Percentiles rank a stretch among this genome's conserved stretches.
Conservation (phyloP, 2,329 filamentous ascomycete species). For the Fusarium devonianum region DNA sequence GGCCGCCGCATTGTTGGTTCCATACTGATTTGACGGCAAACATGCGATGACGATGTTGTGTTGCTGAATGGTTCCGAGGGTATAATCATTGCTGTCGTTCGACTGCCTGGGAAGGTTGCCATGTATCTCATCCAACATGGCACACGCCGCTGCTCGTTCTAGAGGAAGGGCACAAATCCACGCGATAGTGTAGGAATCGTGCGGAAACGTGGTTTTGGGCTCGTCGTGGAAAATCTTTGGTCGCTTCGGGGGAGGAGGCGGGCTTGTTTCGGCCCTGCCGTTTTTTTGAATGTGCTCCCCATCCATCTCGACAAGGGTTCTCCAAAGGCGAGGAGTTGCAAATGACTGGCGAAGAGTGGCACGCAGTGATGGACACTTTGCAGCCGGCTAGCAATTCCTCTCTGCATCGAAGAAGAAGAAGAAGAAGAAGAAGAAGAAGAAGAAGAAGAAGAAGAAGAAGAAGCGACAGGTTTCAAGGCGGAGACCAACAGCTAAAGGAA, state of each 20-base stretch:
- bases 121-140: slow-evolving; percentile 41
- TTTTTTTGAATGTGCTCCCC: not conserved
- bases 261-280: not conserved
- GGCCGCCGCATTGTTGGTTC: slow-evolving; percentile 31
- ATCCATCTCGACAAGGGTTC: not conserved
- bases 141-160: slow-evolving; percentile 40
- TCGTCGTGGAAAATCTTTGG: not conserved
- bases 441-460: not conserved
- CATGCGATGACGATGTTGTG: slow-evolving; percentile 43
- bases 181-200: slow-evolving; percentile 40
- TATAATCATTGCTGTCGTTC: slow-evolving; percentile 39
- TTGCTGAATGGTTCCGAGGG: slow-evolving; percentile 20
- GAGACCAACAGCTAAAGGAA: too few relatives aligned
- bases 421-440: not conserved
- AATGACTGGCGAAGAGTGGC: too few relatives aligned
- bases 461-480: not conserved
- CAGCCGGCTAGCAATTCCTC: too few relatives aligned
- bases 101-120: not conserved
- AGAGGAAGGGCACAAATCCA: slow-evolving; percentile 43
- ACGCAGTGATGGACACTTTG: too few relatives aligned
- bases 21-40: slow-evolving; percentile 31
- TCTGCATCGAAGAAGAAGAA: not conserved
- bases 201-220: not conserved
- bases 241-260: not conserved
- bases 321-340: too few relatives aligned